These are phyloP conservation scores for Chamaecrista fasciculata DNA, from an alignment of 306 rosid genomes.

Conservation along the genomic window DNA sequence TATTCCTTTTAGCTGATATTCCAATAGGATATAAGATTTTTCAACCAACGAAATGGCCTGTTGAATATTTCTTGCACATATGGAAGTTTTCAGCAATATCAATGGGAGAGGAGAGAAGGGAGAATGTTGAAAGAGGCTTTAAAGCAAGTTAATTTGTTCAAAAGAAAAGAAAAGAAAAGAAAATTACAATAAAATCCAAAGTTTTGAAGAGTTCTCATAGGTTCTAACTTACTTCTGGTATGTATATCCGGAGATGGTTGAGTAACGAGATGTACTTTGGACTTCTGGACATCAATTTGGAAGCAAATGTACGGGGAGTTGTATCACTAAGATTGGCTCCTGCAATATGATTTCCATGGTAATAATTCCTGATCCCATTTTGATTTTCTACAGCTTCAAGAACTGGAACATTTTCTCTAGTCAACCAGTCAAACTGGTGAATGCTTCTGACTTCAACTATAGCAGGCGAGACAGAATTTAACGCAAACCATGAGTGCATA, in stretches of 20 bases:
- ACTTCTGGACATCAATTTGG: slow-evolving; percentile 90
- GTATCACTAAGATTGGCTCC: slow-evolving; percentile 75
- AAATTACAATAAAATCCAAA: not conserved
- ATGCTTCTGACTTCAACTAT: slow-evolving; percentile 90
- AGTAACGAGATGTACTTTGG: slow-evolving; percentile 96
- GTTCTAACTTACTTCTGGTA: slow-evolving; percentile 76
- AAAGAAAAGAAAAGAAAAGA: not conserved
- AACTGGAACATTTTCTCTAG: slow-evolving; percentile 95
- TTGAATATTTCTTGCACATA: not conserved
- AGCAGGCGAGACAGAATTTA: slow-evolving; percentile 85
- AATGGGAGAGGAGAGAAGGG: not conserved
- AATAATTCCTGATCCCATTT: slow-evolving; percentile 80
- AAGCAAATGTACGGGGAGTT: slow-evolving; percentile 68
- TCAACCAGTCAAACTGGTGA: slow-evolving; percentile 99
- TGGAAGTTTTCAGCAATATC: slow-evolving; percentile 6
- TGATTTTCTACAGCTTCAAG: slow-evolving; percentile 97
- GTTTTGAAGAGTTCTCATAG: slow-evolving; percentile 1
- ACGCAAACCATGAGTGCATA: slow-evolving; percentile 99
- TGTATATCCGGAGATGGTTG: slow-evolving; percentile 91
- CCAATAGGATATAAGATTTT: slow-evolving; percentile 10
- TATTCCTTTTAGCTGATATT: slow-evolving; percentile 13
- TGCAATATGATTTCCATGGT: slow-evolving; percentile 82
- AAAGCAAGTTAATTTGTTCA: not conserved
- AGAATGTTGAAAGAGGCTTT: not conserved
- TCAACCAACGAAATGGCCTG: not conserved